Percentiles rank a stretch among this genome's conserved stretches.
Conservation (phyloP, 148 eudicot genomes). For the Cornus suecica region DNA sequence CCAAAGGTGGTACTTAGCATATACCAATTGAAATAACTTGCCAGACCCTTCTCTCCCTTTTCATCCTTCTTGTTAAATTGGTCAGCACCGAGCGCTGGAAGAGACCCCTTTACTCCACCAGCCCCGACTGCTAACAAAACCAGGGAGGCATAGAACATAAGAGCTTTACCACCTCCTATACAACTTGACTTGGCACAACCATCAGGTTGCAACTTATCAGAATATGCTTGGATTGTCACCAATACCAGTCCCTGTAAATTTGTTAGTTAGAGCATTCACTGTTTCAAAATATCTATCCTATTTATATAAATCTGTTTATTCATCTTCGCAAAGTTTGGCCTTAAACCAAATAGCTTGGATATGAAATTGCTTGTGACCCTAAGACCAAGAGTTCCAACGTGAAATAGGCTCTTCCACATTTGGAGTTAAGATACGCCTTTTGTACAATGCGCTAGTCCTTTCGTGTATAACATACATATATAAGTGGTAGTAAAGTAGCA, state of each 20-base stretch:
- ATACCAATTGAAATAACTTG: constrained; percentile 31
- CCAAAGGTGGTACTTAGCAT: constrained; percentile 25
- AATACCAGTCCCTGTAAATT: constrained; percentile 21
- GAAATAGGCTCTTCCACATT: neutral
- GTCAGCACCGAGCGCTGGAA: constrained; percentile 43
- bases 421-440: too few species aligned
- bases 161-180: constrained; percentile 20
- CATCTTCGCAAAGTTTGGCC: too few species aligned
- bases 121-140: constrained; percentile 32
- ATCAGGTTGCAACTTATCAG: constrained; percentile 20
- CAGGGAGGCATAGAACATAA: constrained; percentile 24
- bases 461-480: too few species aligned
- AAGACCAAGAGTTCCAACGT: neutral
- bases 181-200: constrained; percentile 20
- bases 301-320: too few species aligned
- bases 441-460: too few species aligned
- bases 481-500: too few species aligned
- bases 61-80: constrained; percentile 27
- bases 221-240: constrained; percentile 33
- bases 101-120: constrained; percentile 37
- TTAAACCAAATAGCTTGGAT: too few species aligned
- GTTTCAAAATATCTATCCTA: too few species aligned
- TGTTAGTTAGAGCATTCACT: too few species aligned
- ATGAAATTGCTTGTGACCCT: too few species aligned
- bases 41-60: constrained; percentile 24